Evolutionary conservation across 2,329 filamentous ascomycete species (phyloP).

Genomic region (Chrysoporthe austroafricana): DNA sequence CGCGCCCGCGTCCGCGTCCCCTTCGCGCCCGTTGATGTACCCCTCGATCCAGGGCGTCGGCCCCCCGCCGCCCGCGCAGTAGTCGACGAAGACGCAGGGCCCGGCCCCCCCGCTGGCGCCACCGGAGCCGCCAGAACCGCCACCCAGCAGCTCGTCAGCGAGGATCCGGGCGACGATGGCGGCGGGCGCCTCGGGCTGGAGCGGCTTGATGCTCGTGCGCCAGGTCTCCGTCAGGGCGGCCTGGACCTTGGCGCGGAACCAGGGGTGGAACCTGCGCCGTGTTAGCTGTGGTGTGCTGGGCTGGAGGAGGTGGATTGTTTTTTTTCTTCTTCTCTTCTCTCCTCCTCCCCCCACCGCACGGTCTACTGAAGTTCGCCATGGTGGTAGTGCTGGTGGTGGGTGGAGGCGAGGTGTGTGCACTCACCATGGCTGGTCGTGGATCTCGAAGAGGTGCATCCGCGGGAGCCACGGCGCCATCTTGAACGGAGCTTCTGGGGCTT

Average conservation of each 20-base stretch:
- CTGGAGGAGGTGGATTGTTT: neutral
- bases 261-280: conserved; percentile 62
- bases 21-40: conserved; percentile 46
- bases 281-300: neutral
- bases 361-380: too few species aligned
- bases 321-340: conserved; percentile 6
- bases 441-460: conserved; percentile 68
- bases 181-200: conserved; percentile 62
- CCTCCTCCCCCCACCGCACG: too few species aligned
- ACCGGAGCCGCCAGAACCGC: too few species aligned
- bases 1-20: conserved; percentile 21
- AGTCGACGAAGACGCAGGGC: conserved; percentile 70
- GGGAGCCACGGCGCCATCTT: conserved; percentile 56
- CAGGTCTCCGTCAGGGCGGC: conserved; percentile 66
- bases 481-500: neutral
- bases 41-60: conserved; percentile 68
- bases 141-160: conserved; percentile 46
- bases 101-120: conserved; percentile 44
- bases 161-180: conserved; percentile 63
- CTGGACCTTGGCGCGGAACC: conserved; percentile 67
- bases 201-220: conserved; percentile 60
- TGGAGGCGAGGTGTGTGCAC: conserved; percentile 20
- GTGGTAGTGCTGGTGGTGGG: neutral
- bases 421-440: conserved; percentile 69
- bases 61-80: conserved; percentile 75